Conservation (phyloP, 2,329 filamentous ascomycete species). For the Cladosporium sp. region DNA sequence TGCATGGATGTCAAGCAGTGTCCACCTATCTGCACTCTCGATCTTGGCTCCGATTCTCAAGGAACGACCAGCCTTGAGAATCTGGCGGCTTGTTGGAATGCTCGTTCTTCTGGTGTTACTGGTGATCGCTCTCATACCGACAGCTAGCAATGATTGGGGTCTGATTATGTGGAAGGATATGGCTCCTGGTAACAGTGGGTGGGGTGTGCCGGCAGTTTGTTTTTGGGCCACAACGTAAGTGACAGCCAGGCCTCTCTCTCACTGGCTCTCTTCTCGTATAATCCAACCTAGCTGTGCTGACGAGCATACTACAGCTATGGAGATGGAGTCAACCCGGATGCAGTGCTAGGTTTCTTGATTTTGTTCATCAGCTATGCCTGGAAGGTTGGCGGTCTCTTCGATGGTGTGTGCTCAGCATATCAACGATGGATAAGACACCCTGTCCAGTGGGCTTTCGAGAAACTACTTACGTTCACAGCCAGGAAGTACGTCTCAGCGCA, state of each 20-base stretch:
- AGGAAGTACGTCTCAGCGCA: conserved; percentile 15
- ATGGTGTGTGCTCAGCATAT: conserved; percentile 22
- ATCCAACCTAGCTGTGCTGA: not conserved
- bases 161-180: conserved; percentile 16
- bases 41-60: conserved; percentile 27
- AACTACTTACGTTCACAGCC: conserved; percentile 20
- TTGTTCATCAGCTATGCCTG: conserved; percentile 32
- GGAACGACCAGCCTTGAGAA: conserved; percentile 20
- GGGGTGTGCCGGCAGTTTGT: conserved; percentile 27
- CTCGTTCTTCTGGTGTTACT: conserved; percentile 29
- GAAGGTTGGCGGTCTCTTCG: conserved; percentile 32
- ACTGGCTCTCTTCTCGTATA: not conserved
- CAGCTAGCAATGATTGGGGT: conserved; percentile 28
- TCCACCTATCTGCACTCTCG: conserved; percentile 32
- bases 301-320: conserved; percentile 3
- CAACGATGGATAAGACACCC: conserved; percentile 26
- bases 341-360: conserved; percentile 27
- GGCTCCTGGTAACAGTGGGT: conserved; percentile 5
- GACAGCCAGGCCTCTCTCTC: not conserved
- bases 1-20: conserved; percentile 36
- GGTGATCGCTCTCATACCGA: conserved; percentile 28
- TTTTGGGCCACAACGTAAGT: conserved; percentile 26
- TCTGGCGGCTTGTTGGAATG: conserved; percentile 32
- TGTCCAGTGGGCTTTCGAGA: conserved; percentile 25
- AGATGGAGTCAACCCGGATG: conserved; percentile 30